Conservation (phyloP, 2,329 filamentous ascomycete species). For the Talaromyces islandicus region DNA sequence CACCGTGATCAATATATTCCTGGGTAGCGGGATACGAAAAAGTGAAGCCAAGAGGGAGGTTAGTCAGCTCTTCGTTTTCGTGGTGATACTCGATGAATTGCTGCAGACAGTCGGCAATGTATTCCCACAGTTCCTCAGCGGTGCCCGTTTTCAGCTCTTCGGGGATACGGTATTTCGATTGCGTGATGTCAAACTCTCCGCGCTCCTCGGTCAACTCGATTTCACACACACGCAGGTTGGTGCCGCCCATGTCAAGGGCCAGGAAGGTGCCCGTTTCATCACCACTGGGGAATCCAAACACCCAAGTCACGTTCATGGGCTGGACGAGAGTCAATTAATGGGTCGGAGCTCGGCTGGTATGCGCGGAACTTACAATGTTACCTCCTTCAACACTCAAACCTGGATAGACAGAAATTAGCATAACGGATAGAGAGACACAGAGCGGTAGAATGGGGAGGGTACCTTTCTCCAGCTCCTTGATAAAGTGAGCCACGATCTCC, state of each 20-base stretch:
- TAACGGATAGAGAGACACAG: not conserved
- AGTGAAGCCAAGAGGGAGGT: slow-evolving; percentile 80
- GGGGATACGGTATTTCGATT: slow-evolving; percentile 93
- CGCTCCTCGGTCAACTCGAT: slow-evolving; percentile 81
- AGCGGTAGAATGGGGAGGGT: slow-evolving; percentile 8
- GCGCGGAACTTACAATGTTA: slow-evolving; percentile 66
- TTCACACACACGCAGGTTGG: slow-evolving; percentile 90
- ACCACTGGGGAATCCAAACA: slow-evolving; percentile 81
- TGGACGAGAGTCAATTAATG: slow-evolving; percentile 29
- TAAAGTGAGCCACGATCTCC: slow-evolving; percentile 82
- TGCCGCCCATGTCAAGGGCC: slow-evolving; percentile 92
- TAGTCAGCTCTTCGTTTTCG: slow-evolving; percentile 53
- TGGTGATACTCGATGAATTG: slow-evolving; percentile 88
- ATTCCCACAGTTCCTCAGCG: slow-evolving; percentile 85
- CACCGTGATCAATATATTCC: slow-evolving; percentile 85
- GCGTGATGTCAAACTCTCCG: slow-evolving; percentile 88
- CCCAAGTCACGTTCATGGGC: slow-evolving; percentile 98
- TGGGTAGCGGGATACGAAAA: slow-evolving; percentile 95
- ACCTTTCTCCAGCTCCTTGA: slow-evolving; percentile 83
- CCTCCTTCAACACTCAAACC: slow-evolving; percentile 81
- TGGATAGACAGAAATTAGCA: slow-evolving; percentile 26
- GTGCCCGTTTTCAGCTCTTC: slow-evolving; percentile 83
- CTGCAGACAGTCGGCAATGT: slow-evolving; percentile 85
- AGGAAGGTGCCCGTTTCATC: slow-evolving; percentile 82
- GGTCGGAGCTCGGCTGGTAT: not conserved